phyloP scores from a whole-genome alignment of 1,284 basidiomycete species.

The Moesziomyces antarcticus region DNA sequence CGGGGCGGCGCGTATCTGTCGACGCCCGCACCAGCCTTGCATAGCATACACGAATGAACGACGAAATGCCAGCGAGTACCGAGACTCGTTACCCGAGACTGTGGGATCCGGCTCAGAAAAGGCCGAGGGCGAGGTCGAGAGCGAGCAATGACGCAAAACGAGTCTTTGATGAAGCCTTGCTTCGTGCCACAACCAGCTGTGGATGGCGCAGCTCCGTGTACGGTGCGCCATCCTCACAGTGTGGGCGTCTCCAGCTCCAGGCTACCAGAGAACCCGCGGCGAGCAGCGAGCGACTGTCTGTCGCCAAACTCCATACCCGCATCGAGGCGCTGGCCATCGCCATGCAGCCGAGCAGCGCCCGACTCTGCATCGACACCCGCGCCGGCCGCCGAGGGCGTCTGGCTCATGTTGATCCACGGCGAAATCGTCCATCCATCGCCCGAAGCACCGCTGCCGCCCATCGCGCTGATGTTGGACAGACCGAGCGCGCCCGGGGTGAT shows the following conservation, averaged over 20 bases:
- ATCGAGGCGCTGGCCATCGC: constrained; percentile 12
- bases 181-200: too few relatives aligned
- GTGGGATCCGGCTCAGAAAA: constrained; percentile 2
- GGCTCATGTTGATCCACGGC: constrained; percentile 40
- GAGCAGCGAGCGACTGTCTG: constrained; percentile 31
- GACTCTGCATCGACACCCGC: constrained; percentile 10
- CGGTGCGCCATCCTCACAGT: constrained; percentile 2
- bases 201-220: not conserved
- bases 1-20: not conserved
- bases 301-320: constrained; percentile 16
- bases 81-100: constrained; percentile 12
- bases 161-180: too few relatives aligned
- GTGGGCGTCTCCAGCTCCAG: constrained; percentile 27
- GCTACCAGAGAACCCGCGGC: constrained; percentile 44
- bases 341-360: constrained; percentile 1
- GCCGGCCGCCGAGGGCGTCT: constrained; percentile 23
- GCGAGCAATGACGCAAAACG: too few relatives aligned
- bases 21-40: not conserved
- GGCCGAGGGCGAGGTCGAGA: too few relatives aligned
- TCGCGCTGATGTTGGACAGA: constrained; percentile 7
- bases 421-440: constrained; percentile 51
- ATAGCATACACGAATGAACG: constrained; percentile 10
- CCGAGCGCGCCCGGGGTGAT: constrained; percentile 38
- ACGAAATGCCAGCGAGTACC: constrained; percentile 19
- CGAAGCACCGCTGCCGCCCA: constrained; percentile 14